phyloP scores from a whole-genome alignment of 2,329 filamentous ascomycete species.

The Myriosclerotinia curreyana region DNA sequence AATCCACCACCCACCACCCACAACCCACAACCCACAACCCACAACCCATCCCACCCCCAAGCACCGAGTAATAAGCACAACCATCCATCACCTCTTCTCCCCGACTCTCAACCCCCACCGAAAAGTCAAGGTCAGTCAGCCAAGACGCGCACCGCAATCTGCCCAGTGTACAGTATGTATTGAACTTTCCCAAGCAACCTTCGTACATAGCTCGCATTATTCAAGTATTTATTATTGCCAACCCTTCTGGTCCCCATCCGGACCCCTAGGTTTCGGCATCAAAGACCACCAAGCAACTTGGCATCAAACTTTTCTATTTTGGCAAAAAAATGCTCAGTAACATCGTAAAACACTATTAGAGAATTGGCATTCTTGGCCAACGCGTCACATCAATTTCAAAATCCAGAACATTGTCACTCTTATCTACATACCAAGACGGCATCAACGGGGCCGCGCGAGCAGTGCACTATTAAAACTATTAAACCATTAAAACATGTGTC shows the following conservation, averaged over 20 bases:
- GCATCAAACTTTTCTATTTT: slow-evolving; percentile 7
- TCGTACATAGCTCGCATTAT: neutral
- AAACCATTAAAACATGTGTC: too few species aligned
- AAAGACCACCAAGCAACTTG: slow-evolving; percentile 10
- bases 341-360: slow-evolving; percentile 12
- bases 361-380: slow-evolving; percentile 18
- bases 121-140: too few species aligned
- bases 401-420: slow-evolving; percentile 3
- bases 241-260: neutral
- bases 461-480: neutral
- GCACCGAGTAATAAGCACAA: too few species aligned
- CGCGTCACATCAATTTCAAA: neutral
- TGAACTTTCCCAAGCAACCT: neutral
- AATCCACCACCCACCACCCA: too few species aligned
- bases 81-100: too few species aligned
- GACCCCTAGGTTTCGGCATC: neutral
- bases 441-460: slow-evolving; percentile 5
- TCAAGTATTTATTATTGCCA: neutral
- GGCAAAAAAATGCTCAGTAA: neutral
- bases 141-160: slow-evolving; percentile 9
- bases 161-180: neutral
- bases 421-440: slow-evolving; percentile 9
- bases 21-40: too few species aligned
- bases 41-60: too few species aligned
- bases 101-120: too few species aligned